Conservation (phyloP, 2,329 filamentous ascomycete species). For the Colletotrichum sp. region DNA sequence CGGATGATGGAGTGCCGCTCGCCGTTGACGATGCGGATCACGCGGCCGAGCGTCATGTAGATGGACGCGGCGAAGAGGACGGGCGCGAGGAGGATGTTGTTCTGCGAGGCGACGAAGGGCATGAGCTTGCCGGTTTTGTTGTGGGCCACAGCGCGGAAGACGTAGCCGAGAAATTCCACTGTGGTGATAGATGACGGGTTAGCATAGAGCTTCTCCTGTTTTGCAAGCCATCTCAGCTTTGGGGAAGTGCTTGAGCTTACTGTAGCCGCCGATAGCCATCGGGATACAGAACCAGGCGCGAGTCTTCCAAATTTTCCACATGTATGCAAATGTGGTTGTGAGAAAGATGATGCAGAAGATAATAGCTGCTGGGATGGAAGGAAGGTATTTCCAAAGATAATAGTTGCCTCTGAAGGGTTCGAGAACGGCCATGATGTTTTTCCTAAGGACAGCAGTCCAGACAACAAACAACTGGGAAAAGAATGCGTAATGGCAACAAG, state of each 20-base stretch:
- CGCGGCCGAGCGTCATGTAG: slow-evolving; percentile 54
- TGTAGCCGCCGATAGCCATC: slow-evolving; percentile 43
- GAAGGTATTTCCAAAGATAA: slow-evolving; percentile 38
- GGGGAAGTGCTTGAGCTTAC: slow-evolving; percentile 30
- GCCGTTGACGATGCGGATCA: slow-evolving; percentile 42
- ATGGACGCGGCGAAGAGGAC: slow-evolving; percentile 53
- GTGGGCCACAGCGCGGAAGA: slow-evolving; percentile 26
- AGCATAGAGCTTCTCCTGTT: slow-evolving; percentile 20
- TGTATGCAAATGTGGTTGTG: slow-evolving; percentile 29
- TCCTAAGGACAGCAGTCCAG: too few relatives aligned
- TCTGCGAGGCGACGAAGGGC: slow-evolving; percentile 35
- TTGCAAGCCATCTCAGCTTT: neutral
- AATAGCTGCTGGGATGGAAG: slow-evolving; percentile 45
- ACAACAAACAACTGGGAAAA: too few relatives aligned
- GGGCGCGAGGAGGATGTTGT: slow-evolving; percentile 36
- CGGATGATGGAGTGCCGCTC: slow-evolving; percentile 36
- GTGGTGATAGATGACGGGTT: neutral
- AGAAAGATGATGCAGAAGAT: slow-evolving; percentile 47
- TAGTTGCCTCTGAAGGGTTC: slow-evolving; percentile 25
- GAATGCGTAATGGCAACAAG: neutral
- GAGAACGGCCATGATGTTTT: neutral
- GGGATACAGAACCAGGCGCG: slow-evolving; percentile 50
- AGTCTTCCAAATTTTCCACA: slow-evolving; percentile 39
- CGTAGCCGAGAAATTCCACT: slow-evolving; percentile 43
- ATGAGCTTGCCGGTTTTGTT: slow-evolving; percentile 26